Conservation (phyloP, 192 early-diverging fungal species). For the Coemansia sp. region DNA sequence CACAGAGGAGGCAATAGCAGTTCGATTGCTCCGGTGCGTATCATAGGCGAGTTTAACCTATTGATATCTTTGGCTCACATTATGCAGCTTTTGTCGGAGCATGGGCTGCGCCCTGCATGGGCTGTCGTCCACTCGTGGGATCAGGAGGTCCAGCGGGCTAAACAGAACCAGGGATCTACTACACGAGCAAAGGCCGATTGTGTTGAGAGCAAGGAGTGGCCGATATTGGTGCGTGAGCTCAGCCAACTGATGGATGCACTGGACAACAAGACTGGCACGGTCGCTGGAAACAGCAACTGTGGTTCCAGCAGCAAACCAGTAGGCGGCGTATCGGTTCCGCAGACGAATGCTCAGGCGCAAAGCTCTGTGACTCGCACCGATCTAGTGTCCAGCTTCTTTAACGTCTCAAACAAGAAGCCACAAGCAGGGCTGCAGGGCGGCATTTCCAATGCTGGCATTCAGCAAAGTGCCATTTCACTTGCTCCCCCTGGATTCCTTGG, state of each 20-base stretch:
- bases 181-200: conserved; percentile 46
- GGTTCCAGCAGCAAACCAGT: not conserved
- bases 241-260: conserved; percentile 22
- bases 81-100: conserved; percentile 50
- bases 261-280: conserved; percentile 3
- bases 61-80: conserved; percentile 51
- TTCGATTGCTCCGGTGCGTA: conserved; percentile 17
- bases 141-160: conserved; percentile 27
- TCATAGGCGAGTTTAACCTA: conserved; percentile 54
- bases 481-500: conserved; percentile 45
- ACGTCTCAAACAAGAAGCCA: conserved; percentile 12
- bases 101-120: conserved; percentile 46
- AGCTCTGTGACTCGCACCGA: conserved; percentile 19
- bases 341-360: not conserved
- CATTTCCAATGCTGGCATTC: not conserved
- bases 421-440: not conserved
- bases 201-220: conserved; percentile 45
- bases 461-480: conserved; percentile 10
- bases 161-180: conserved; percentile 17
- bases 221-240: conserved; percentile 21
- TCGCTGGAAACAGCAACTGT: not conserved
- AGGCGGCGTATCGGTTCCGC: not conserved
- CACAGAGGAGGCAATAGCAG: conserved; percentile 4
- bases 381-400: conserved; percentile 45
- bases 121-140: conserved; percentile 30